phyloP scores from a whole-genome alignment of 768 basidiomycete genomes.

The Dioszegia hungarica region DNA sequence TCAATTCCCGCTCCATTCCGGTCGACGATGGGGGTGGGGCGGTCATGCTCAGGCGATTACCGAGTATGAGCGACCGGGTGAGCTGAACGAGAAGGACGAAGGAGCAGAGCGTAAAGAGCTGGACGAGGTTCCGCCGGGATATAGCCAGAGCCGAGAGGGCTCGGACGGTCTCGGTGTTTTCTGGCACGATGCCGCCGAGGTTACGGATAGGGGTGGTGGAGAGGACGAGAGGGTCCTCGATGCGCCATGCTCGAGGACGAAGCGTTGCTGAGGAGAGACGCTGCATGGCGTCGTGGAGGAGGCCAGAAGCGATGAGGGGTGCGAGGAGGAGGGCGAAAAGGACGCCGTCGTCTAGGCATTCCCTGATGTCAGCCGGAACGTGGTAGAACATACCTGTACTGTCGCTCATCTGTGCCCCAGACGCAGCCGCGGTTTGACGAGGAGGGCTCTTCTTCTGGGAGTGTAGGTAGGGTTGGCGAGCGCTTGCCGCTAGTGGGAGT shows the following conservation, averaged over 20 bases:
- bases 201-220: slow-evolving; percentile 52
- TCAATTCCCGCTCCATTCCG: slow-evolving; percentile 24
- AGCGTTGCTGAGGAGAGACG: slow-evolving; percentile 42
- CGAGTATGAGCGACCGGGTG: slow-evolving; percentile 69
- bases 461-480: background rate
- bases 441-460: slow-evolving; percentile 16
- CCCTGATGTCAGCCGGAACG: slow-evolving; percentile 52
- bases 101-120: slow-evolving; percentile 74
- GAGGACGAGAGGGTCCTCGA: slow-evolving; percentile 66
- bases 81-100: slow-evolving; percentile 74
- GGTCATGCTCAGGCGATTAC: slow-evolving; percentile 50
- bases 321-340: slow-evolving; percentile 77
- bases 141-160: slow-evolving; percentile 51
- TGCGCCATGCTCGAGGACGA: slow-evolving; percentile 66
- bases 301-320: slow-evolving; percentile 68
- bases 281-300: slow-evolving; percentile 57
- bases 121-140: slow-evolving; percentile 70
- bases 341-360: slow-evolving; percentile 78
- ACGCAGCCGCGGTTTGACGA: slow-evolving; percentile 32
- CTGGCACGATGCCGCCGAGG: slow-evolving; percentile 50
- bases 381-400: slow-evolving; percentile 37
- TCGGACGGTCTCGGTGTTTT: slow-evolving; percentile 18
- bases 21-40: background rate
- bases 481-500: slow-evolving; percentile 10
- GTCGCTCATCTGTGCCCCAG: slow-evolving; percentile 48